Evolutionary conservation across 1,284 basidiomycete genomes (phyloP).

Genomic region (Leucoagaricus sp.): DNA sequence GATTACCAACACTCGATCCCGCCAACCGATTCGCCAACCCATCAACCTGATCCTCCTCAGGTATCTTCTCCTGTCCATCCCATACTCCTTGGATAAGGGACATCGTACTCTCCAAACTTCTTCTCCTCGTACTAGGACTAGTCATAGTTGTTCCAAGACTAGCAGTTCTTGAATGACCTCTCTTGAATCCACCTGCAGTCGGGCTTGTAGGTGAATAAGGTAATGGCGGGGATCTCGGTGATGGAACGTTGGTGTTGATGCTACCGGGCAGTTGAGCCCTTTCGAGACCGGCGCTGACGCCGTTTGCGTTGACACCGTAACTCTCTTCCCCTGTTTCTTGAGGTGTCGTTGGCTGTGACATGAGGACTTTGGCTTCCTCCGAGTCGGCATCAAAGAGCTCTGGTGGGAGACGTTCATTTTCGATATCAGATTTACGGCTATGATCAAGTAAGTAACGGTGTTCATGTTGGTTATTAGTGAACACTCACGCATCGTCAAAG

Average conservation of each 20-base stretch:
- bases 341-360: slow-evolving; percentile 55
- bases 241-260: slow-evolving; percentile 29
- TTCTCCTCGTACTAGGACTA: slow-evolving; percentile 88
- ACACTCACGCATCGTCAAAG: slow-evolving; percentile 92
- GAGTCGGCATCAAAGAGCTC: slow-evolving; percentile 91
- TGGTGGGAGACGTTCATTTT: slow-evolving; percentile 96
- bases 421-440: slow-evolving; percentile 97
- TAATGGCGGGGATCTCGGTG: slow-evolving; percentile 23
- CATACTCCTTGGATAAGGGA: slow-evolving; percentile 90
- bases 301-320: slow-evolving; percentile 54
- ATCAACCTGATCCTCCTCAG: slow-evolving; percentile 38
- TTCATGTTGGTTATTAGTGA: background rate
- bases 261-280: slow-evolving; percentile 40
- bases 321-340: slow-evolving; percentile 41
- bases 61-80: slow-evolving; percentile 57
- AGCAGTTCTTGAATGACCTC: slow-evolving; percentile 84
- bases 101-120: slow-evolving; percentile 96
- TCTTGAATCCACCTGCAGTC: slow-evolving; percentile 51
- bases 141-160: slow-evolving; percentile 97
- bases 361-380: slow-evolving; percentile 67
- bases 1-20: slow-evolving; percentile 28
- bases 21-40: slow-evolving; percentile 29
- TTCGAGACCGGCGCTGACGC: slow-evolving; percentile 52
- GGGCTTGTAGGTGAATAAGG: slow-evolving; percentile 32
- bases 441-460: background rate